Base-by-base conservation (phyloP, 2,329 filamentous ascomycete species). In the Hypomyces perniciosus region DNA sequence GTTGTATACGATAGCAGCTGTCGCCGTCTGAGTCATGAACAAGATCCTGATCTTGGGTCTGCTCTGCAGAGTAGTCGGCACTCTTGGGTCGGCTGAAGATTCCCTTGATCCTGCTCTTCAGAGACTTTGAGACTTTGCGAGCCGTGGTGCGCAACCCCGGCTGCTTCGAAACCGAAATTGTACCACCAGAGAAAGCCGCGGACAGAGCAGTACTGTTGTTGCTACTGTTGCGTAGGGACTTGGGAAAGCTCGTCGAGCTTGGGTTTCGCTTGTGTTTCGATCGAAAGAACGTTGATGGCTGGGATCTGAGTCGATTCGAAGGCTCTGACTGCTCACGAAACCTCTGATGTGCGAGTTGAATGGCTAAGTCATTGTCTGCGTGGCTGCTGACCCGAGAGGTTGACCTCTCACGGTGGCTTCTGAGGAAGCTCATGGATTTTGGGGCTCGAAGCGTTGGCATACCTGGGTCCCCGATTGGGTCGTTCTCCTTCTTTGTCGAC, bases 31-130 rank as follows among this genome's bases (percentile, higher is more conserved):
- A 57, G 8, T 59, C 57, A 29, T 59, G 54, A 29, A 61, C 54
- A 6, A 28, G 30, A 8, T 34, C 30, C 12, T 44, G n/a, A n/a
- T 44, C 31, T 13, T 46, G 48, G 28, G 46, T 52, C 1, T 56
- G 44, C 1, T 52, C 54, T 1, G 42, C 47, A 5, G 48, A 41
- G 4, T 56, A 54, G 8, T 61, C 50, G 1, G 37, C 38, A 30
- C 57, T 59, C 46, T 61, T 65, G 4, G 61, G 50, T 38, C 61
- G 58, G 13, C 60, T 57, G 44, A 72, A 70, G 1, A 72, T 46
- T 3, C 60, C 67, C 63, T 77, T 85, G 53, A 90, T 59, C 52
- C 75, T 86, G 44, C 73, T 76, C 59, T 77, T 85, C 37, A 90
- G 60, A 0, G 77, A 79, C 12, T 72, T 76, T 0, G 85, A 88